Evolutionary conservation across 2,329 filamentous ascomycete species (phyloP), one percentile per base, ranked within the genome.

Genomic region (Hypoxylon sp.): DNA sequence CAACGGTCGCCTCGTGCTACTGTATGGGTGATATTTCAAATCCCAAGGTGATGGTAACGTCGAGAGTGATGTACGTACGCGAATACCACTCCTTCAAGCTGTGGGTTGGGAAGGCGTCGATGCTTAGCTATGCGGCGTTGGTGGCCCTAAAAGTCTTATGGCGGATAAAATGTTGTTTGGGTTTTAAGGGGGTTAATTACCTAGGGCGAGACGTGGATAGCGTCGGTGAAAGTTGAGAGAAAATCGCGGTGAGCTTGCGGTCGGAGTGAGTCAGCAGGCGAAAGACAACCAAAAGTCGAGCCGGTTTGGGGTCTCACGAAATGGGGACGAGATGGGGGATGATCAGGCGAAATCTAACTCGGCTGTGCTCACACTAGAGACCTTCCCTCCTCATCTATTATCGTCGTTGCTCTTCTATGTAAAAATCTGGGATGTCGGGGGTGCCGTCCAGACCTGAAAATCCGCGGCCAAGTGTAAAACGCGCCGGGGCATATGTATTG

Each of bases 1-100:
- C n/a, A 20, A 46, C n/a, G 13, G 32, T 53, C 43, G 47, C 55
- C 54, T 56, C 58, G 62, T 68, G 53, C n/a, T 53, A n/a, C n/a
- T n/a, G n/a, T n/a, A 34, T 39, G 44, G 32, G 56, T 57, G 44
- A 43, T 53, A 60, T 52, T 43, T 20, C 22, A 13, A 51, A 32
- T 28, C 34, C 34, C 26, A 30, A 51, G 41, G 41, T 58, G 43
- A 62, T 58, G 54, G 61, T 53, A 48, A 52, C 8, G 37, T 41
- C 37, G 37, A 20, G 37, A 6, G 17, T 30, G 32, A 32, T n/a
- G 28, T 11, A 49, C 17, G 22, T 50, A 58, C 55, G 53, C 53
- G 47, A 56, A 24, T 47, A 57, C 51, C 26, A 48, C 43, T 30
- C 26, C n/a, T 11, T n/a, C n/a, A 15, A 26, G 6, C 2, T 17